Conservation (phyloP, 768 basidiomycete genomes). For the Pleurotus cornucopiae region DNA sequence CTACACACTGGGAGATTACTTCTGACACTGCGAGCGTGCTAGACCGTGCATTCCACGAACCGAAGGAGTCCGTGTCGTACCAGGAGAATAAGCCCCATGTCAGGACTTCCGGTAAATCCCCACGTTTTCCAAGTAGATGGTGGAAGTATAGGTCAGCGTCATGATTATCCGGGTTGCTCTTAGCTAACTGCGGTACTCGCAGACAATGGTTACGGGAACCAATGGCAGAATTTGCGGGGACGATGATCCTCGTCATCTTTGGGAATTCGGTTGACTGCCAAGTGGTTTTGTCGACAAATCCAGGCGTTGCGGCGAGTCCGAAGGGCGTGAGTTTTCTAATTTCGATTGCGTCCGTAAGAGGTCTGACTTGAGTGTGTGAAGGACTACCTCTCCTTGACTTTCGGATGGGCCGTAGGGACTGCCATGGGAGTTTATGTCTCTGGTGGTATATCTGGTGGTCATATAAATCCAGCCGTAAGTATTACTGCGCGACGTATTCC, state of each 20-base stretch:
- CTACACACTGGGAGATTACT: background rate
- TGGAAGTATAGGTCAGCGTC: conserved; percentile 2
- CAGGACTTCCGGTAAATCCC: conserved; percentile 3
- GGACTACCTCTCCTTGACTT: conserved; percentile 37
- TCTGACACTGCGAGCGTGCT: background rate
- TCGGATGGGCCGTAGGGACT: conserved; percentile 41
- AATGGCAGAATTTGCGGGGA: conserved; percentile 52
- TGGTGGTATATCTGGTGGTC: conserved; percentile 47
- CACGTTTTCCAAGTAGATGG: conserved; percentile 5
- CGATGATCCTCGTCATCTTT: conserved; percentile 49
- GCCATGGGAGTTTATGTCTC: conserved; percentile 46
- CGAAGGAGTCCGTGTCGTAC: too few species aligned
- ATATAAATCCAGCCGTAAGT: conserved; percentile 35
- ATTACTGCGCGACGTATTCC: conserved; percentile 4
- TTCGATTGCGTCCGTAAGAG: background rate
- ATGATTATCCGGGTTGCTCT: background rate
- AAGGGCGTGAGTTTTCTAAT: conserved; percentile 36
- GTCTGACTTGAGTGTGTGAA: conserved; percentile 10
- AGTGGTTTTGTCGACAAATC: conserved; percentile 36
- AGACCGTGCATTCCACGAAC: background rate
- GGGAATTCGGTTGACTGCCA: conserved; percentile 48
- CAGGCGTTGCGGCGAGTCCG: conserved; percentile 32
- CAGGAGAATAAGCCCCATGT: background rate
- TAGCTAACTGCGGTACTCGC: background rate
- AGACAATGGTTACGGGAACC: conserved; percentile 30